Evolutionary conservation across 192 early-diverging fungal genomes (phyloP), one percentile per base, ranked within the genome.

Genomic region (Thoreauomyces humboldtii): DNA sequence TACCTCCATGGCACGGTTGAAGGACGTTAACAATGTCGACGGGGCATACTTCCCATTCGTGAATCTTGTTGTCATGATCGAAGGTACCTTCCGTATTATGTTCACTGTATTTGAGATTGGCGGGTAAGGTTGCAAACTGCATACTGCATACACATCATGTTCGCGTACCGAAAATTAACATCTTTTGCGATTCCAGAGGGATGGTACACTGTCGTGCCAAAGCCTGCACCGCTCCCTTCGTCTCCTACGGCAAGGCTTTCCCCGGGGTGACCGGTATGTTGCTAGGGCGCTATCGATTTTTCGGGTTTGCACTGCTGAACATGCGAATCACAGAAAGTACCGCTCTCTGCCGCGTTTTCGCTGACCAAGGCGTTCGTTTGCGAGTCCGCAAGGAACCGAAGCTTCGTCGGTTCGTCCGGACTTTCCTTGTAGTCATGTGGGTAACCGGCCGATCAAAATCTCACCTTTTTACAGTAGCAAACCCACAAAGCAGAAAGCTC

Each of bases 301-400:
- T n/a, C n/a, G n/a, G n/a, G n/a, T n/a, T n/a, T n/a, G n/a, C n/a
- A n/a, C n/a, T n/a, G n/a, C n/a, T n/a, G n/a, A n/a, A n/a, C n/a
- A n/a, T n/a, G n/a, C n/a, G n/a, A n/a, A n/a, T n/a, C n/a, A n/a
- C n/a, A 52, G 55, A 57, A 37, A 57, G 55, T 25, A 63, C 61
- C 19, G 32, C 61, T 12, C 61, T 63, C 53, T 63, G 61, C 61
- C 21, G 61, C 6, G 25, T 29, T 14, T 53, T 63, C 34, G 61
- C 61, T 21, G 61, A 63, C 21, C 61, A 63, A 51, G 61, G 61
- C 17, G 61, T 63, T 12, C 44, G 61, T 7, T 22, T 63, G 6
- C 61, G 61, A 12, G 28, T 63, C 5, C 61, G 61, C 22, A 63
- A 63, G 24, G 61, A 63, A 52, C 48, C 61, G 24, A 63, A 63